Base-by-base conservation (phyloP, 352 stramenopile genomes). In the Phytopythium boreale region DNA sequence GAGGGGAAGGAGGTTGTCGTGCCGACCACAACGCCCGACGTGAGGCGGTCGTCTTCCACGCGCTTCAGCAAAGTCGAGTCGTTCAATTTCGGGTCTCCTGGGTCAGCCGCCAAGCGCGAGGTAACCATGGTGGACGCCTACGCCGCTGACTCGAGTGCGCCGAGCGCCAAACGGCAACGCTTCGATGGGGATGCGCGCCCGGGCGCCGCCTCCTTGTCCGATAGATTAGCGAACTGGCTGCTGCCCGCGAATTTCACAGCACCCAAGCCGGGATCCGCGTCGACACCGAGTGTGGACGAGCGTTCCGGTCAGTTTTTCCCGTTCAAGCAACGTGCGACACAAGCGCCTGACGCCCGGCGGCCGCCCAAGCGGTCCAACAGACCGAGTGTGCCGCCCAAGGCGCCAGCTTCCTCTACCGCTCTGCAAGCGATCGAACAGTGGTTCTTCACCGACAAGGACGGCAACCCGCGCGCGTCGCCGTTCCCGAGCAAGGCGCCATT, bases 161-260 rank as follows among this genome's bases (percentile, higher is more conserved):
- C 65, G 10, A 63, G 71, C 11, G 58, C 62, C 19, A 88, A 90
- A 59, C 70, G 79, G 10, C 79, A 87, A 46, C 76, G 78, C 7
- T 70, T 80, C 39, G 68, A 77, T 24, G 66, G 66, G 20, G 74
- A 72, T 12, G 12, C 36, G 22, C 31, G n/a, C 1, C 22, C 55
- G 2, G 24, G 31, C 37, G 22, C 37, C 6, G 1, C 37, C 36
- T 90, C 72, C 56, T 62, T 90, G 6, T 78, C 77, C 20, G 69
- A 81, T 66, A 70, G 75, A 1, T 71, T 90, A 20, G 69, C 77
- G 6, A 87, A 84, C 69, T 90, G 81, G 81, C 61, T 90, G 66
- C 58, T 90, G 34, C 77, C 77, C 10, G 24, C 63, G 20, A 44
- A n/a, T 36, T 55, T 51, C 22, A 36, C 69, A 11, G 50, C 61